These are phyloP conservation scores for Massariosphaeria phaeospora DNA, from an alignment of 495 filamentous ascomycete genomes.

Conservation along the genomic window DNA sequence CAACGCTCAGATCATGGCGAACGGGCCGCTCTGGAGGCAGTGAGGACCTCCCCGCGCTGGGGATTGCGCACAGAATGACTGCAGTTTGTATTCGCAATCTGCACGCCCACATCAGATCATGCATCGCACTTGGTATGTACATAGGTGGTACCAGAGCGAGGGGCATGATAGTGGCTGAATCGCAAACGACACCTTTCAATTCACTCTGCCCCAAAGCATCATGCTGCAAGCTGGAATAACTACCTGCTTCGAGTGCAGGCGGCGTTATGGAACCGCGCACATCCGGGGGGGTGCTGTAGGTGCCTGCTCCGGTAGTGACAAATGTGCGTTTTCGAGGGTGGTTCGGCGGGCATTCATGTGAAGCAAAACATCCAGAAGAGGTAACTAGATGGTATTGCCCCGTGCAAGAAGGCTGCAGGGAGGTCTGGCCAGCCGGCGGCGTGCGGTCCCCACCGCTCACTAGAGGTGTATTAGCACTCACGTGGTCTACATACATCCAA, in stretches of 20 bases:
- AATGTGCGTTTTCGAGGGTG: constrained; percentile 9
- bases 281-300: no score
- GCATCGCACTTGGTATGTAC: not conserved
- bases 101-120: constrained; percentile 3
- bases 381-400: no score
- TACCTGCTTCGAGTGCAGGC: no score
- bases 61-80: not conserved
- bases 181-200: constrained; percentile 13
- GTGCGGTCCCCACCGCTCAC: no score
- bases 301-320: constrained; percentile 14
- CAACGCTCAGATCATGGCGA: no score
- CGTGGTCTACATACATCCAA: no score
- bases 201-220: no score
- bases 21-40: constrained; percentile 4
- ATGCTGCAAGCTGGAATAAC: no score
- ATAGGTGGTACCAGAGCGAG: not conserved
- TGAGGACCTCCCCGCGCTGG: not conserved
- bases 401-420: no score
- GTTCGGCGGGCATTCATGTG: constrained; percentile 8
- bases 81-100: constrained; percentile 8
- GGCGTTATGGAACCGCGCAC: no score
- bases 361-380: constrained; percentile 2
- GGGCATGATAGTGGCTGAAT: constrained; percentile 29
- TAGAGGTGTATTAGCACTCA: no score
- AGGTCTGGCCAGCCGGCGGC: not conserved